These are phyloP conservation scores for Erodium texanum DNA, from an alignment of 441 rosid genomes.

Conservation along the genomic window DNA sequence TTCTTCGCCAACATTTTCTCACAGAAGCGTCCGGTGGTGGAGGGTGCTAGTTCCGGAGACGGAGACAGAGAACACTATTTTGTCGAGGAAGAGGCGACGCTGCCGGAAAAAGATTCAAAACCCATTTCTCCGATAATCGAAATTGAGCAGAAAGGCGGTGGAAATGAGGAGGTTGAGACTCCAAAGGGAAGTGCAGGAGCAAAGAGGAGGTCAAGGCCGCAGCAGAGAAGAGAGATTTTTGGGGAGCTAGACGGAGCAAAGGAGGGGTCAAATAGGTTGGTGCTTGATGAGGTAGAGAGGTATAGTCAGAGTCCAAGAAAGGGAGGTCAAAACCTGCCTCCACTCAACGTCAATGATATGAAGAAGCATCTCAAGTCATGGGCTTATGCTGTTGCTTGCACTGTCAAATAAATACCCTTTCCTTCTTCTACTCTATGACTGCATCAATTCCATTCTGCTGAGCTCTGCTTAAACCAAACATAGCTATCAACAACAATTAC, in stretches of 20 bases:
- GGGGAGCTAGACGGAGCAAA: not conserved
- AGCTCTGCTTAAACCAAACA: too few relatives aligned
- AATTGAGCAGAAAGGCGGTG: not conserved
- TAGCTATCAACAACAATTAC: too few relatives aligned
- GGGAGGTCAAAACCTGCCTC: constrained; percentile 28
- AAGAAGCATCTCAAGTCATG: constrained; percentile 54
- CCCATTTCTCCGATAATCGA: not conserved
- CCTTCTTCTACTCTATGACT: not conserved
- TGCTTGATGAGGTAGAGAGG: not conserved
- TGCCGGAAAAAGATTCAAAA: not conserved
- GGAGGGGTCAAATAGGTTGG: too few relatives aligned
- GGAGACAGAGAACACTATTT: not conserved
- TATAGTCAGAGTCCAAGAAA: not conserved
- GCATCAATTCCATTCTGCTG: not conserved
- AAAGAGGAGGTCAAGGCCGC: not conserved
- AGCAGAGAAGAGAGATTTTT: not conserved
- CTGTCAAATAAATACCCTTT: constrained; percentile 18
- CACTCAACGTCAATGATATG: constrained; percentile 37
- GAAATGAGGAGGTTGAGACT: not conserved
- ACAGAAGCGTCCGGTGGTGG: too few relatives aligned
- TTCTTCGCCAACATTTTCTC: not conserved
- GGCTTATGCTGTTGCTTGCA: constrained; percentile 55
- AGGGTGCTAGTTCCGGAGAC: not conserved
- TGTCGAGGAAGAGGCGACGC: not conserved
- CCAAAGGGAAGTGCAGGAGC: not conserved